Base-by-base conservation (phyloP, 2,329 filamentous ascomycete species). In the Ilyonectria mors-panacis region DNA sequence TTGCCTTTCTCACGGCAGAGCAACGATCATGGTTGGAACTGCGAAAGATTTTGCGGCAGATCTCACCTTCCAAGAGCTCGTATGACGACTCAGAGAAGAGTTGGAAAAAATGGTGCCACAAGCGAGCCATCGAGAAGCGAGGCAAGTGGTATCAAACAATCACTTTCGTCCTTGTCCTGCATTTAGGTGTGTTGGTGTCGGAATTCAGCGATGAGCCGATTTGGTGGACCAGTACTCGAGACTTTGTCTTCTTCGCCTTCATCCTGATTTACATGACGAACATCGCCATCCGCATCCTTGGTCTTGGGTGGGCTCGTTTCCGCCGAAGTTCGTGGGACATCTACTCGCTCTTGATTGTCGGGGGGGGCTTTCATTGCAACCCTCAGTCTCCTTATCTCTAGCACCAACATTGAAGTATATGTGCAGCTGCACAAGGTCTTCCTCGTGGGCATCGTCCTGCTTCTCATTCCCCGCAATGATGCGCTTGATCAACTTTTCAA, bases 401-500 rank as follows among this genome's bases (percentile, higher is more conserved):
- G 89, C 65, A 86, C 86, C 51, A 82, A 84, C 57, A 83, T 87
- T n/a, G 86, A 88, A 59, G 85, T 87, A 2, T 94, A 95, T 73
- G 86, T 91, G 37, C 93, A 95, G 81, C 83, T 98, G 35, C 94
- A 98, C 85, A 99, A 99, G 81, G 89, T 97, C 67, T 98, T 97
- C 79, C 87, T 99, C 35, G 96, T 98, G 21, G 92, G 94, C 9
- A 92, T 98, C 61, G 91, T 96, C 2, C 86, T 98, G 9, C 85
- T 99, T 58, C 88, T 99, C 37, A 99, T 99, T 68, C 96, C 96
- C 1, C 90, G 97, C 58, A 99, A 99, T 78, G 97, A 99, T 75
- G 95, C 97, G 56, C 88, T 99, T 23, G 97, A 99, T 78, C 96
- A 99, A 79, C 89, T 99, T 0, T 99, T 99, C 89, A 99, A 99